Base-by-base conservation (phyloP, 352 stramenopile genomes). In the Phytopythium ostracodes region DNA sequence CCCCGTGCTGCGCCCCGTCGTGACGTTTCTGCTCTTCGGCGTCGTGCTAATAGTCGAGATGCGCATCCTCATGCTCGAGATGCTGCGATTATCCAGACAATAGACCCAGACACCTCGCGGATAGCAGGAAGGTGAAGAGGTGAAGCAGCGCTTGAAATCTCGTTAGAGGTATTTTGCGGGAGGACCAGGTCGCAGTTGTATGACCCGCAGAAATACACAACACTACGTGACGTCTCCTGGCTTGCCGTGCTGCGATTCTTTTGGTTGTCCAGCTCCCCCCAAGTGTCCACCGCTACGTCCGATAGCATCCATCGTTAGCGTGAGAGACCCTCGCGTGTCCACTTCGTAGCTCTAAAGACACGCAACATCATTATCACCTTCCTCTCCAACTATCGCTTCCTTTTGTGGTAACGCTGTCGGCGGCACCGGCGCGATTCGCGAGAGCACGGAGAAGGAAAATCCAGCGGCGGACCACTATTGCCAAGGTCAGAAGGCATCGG, bases 1-100 rank as follows among this genome's bases (percentile, higher is more conserved):
- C 69, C 84, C 84, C 1, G 84, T 93, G 66, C 65, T 93, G 11
- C 84, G 84, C 38, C 84, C 84, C 38, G 70, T 87, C 8, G 79
- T 88, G 64, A 76, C 81, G n/a, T 83, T 85, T 62, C 58, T 67
- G 65, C 70, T 83, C 47, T 66, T 88, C 24, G 70, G 55, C 7
- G 63, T 69, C 12, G 50, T 85, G n/a, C 62, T 62, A 25, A 60
- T 70, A 4, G 58, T 84, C 25, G 75, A 84, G 61, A 67, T 81
- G 53, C 78, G 82, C 55, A 75, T 88, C 35, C 65, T 91, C 42
- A 49, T 77, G 29, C 70, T 72, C 10, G 79, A 86, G 55, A 89
- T 91, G 82, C 64, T 51, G 25, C 38, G 55, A n/a, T 40, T 60
- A 60, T 60, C 55, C 38, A 36, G 24, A 20, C 55, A 36, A 20